A percentile compares a stretch with the other conserved stretches of the same genome.
Evolutionary conservation across 129 eudicot genomes (phyloP).

Genomic region (Lactuca saligna): DNA sequence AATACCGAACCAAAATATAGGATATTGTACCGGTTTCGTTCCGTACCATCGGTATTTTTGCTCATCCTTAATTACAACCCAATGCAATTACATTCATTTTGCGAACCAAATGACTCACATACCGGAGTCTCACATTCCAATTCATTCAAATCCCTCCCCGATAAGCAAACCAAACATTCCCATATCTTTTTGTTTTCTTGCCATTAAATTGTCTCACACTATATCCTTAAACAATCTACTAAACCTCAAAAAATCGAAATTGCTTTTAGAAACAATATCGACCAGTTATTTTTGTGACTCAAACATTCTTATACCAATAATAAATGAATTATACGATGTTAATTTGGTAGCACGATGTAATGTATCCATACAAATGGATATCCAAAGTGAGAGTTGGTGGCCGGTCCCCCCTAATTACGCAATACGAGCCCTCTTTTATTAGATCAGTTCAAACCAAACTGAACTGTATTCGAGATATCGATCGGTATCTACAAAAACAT

Average conservation of each 20-base stretch:
- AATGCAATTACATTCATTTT: no score
- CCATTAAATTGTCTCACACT: not conserved
- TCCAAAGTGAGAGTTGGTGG: constrained; percentile 28
- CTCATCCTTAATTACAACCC: no score
- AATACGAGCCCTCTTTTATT: constrained; percentile 20
- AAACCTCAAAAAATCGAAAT: not conserved
- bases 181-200: no score
- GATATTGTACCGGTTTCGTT: no score
- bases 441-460: constrained; percentile 16
- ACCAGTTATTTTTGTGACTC: not conserved
- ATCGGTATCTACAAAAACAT: not conserved
- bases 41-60: no score
- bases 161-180: not conserved
- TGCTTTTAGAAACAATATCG: not conserved
- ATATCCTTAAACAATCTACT: not conserved
- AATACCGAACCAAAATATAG: no score
- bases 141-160: not conserved
- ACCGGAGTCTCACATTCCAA: not conserved
- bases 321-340: constrained; percentile 2
- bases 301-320: constrained; percentile 10
- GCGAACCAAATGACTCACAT: no score
- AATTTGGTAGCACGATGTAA: constrained; percentile 19
- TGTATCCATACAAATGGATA: constrained; percentile 14
- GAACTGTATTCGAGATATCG: constrained; percentile 8
- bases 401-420: constrained; percentile 11